A percentile compares a stretch with the other conserved stretches of the same genome.
phyloP scores from a whole-genome alignment of 2,329 filamentous ascomycete species.

The Hyphodiscus sp. region DNA sequence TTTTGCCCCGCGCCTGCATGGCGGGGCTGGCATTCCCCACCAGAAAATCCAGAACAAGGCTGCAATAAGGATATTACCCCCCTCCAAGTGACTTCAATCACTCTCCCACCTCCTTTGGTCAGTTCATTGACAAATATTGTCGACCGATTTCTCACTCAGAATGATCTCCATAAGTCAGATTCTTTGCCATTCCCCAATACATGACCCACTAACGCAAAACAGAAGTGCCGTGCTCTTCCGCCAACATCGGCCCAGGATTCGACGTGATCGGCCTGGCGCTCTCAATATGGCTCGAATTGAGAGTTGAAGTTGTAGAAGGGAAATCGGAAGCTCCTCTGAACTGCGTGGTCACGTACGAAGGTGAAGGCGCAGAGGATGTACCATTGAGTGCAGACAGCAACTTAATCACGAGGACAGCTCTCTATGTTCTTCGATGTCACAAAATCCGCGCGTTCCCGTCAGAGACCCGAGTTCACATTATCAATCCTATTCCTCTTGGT shows the following conservation, averaged over 20 bases:
- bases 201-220: background rate
- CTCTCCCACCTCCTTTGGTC: background rate
- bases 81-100: no score
- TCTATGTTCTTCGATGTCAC: constrained; percentile 93
- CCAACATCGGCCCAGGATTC: constrained; percentile 96
- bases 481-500: constrained; percentile 90
- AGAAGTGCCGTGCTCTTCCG: constrained; percentile 83
- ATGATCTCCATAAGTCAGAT: constrained; percentile 24
- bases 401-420: constrained; percentile 85
- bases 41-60: no score
- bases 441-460: constrained; percentile 75
- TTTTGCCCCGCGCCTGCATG: no score
- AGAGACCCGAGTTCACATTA: constrained; percentile 87
- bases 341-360: constrained; percentile 87
- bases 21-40: no score
- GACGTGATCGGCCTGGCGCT: constrained; percentile 95
- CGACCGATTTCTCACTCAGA: background rate
- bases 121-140: background rate
- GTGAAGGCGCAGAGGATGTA: constrained; percentile 64
- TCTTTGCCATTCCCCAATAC: background rate
- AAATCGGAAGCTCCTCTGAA: constrained; percentile 61
- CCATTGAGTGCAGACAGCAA: constrained; percentile 80
- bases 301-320: constrained; percentile 65
- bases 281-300: constrained; percentile 86
- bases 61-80: no score